Evolutionary conservation across 139 green algal genomes (phyloP), one percentile per base, ranked within the genome.

Genomic region (Haematococcus sp.): DNA sequence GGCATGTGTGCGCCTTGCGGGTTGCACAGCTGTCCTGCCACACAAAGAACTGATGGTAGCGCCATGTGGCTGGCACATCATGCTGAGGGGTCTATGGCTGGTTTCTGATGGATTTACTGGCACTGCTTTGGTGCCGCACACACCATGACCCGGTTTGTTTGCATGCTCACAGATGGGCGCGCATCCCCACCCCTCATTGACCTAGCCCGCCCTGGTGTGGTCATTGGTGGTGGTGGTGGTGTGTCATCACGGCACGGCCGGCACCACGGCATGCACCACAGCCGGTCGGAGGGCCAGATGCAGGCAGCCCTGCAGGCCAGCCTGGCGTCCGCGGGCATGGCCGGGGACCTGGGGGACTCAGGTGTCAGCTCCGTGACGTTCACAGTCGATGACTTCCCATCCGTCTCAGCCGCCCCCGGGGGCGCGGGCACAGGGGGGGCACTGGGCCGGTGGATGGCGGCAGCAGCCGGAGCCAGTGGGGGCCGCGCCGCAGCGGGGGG

Each of bases 361-460:
- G 54, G 54, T 32, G 64, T 35, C 44, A 73, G 44, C 34, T 79
- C 63, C 55, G 63, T 89, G 19, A 83, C 80, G 13, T 86, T 90
- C 25, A 68, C 54, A 28, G 84, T 85, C 16, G 74, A 77, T 19
- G 87, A 92, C 72, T 92, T 92, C 69, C 89, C 88, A 1, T 64
- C 58, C 54, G 78, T 83, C 27, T 64, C 75, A 32, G 73, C 70
- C 23, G 59, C 65, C 25, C 78, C 75, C 43, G 35, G 60, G 1
- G 31, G 32, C 0, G 68, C 35, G 2, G 59, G 23, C 11, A 60
- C 15, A 2, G 63, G 22, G 0, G 77, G 76, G 17, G 68, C 77
- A 1, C 69, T 82, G 31, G 79, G 82, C 13, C 82, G 73, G 2
- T 88, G 79, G 84, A 49, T 11, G 40, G 40, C 40, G 7, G 40